Evolutionary conservation across 2,329 filamentous ascomycete genomes (phyloP), one percentile per base, ranked within the genome.

Genomic region (Ampelomyces quisqualis): DNA sequence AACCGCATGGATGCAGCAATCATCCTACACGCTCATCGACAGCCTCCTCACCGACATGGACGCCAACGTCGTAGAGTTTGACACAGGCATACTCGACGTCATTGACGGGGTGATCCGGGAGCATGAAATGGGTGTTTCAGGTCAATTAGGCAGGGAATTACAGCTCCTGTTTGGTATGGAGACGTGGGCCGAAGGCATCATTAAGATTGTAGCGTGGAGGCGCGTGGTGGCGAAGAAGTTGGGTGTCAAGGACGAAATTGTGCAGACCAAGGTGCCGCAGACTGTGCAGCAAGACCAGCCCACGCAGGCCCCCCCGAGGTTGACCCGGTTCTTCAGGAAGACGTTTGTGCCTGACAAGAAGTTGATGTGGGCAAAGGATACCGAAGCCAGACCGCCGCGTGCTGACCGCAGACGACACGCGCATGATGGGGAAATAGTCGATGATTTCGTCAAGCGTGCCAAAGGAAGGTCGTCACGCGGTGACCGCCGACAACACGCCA

Each of bases 21-120:
- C 79, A 15, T 80, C 88, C 55, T 71, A 80, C 2, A 49, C 58
- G 3, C 73, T 73, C 1, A 77, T 85, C 17, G 66, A 81, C 34
- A 69, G 74, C 3, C 62, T 85, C 2, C 68, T 88, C 4, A 72
- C 77, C 28, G 84, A 88, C 67, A 87, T 88, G 84, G 76, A 78
- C 27, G 71, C 77, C 22, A 76, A 77, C 1, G 83, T 83, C 0
- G 70, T 87, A 4, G 75, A 76, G 33, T 80, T 78, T 44, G 77
- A 85, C 51, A 47, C 55, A 8, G 64, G 65, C 15, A 81, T 79
- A 0, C 58, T 73, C 9, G 44, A 51, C 2, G 32, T 75, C 4
- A 48, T 77, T 1, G 57, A 68, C 10, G 37, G 41, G 2, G 67
- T 75, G 5, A 45, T 68, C 7, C 40, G 44, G 7, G 57, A 69